Evolutionary conservation across 139 green algal genomes (phyloP).

Genomic region (Tetraselmis chui): DNA sequence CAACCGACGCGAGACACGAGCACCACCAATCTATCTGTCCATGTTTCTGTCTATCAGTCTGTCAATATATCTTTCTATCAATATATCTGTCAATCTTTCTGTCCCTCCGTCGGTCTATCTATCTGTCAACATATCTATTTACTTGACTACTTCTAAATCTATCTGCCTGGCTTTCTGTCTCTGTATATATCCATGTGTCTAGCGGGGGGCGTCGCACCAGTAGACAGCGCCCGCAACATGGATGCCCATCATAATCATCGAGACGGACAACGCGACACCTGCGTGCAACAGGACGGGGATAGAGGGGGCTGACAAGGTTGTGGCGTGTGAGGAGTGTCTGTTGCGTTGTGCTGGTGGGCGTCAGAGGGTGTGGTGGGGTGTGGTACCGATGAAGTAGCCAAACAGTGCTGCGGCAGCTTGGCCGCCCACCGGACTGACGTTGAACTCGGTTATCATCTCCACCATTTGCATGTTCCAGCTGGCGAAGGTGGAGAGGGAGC

Average conservation of each 20-base stretch:
- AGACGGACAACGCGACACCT: background rate
- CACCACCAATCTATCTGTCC: no score
- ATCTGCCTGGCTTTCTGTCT: background rate
- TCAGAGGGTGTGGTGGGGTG: background rate
- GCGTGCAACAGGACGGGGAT: background rate
- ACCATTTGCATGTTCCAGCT: conserved; percentile 14
- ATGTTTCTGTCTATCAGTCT: no score
- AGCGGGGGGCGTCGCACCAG: background rate
- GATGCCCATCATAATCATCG: background rate
- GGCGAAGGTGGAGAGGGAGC: conserved; percentile 13
- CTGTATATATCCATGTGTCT: background rate
- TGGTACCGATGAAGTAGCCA: background rate
- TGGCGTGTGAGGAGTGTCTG: background rate
- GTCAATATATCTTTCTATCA: background rate
- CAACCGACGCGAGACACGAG: no score
- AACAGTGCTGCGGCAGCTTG: background rate
- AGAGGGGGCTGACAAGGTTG: background rate
- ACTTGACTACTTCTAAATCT: background rate
- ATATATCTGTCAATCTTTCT: background rate
- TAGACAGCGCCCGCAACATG: background rate
- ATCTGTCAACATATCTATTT: background rate
- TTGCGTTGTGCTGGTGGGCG: background rate
- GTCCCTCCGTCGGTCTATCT: background rate
- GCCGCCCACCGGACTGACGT: background rate
- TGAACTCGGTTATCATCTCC: background rate